Evolutionary conservation across 306 rosid genomes (phyloP), one percentile per base, ranked within the genome.

Genomic region (Inga laurina): DNA sequence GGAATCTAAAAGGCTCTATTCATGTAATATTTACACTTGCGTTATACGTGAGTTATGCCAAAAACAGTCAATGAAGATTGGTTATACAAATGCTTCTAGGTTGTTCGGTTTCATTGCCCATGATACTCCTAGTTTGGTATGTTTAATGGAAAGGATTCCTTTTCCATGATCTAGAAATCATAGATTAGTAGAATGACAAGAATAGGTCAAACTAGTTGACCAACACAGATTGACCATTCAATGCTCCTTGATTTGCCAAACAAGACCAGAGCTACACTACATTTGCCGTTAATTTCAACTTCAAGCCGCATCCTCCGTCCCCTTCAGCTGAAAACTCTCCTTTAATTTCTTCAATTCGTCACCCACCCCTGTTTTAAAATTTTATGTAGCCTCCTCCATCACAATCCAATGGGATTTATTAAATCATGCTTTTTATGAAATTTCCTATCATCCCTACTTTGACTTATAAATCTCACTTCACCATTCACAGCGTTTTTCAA

Each of bases 401-500:
- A 16, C 59, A 52, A 52, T 54, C 61, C 24, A 19, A 54, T 54
- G 24, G 24, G 11, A 54, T 54, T 18, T 54, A 54, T 54, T 54
- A 19, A 54, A 19, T 54, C 9, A 54, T 19, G 2, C 11, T 48
- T 32, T 18, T 73, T 51, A 32, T 65, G 88, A 84, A 78, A 72
- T 82, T 75, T 87, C 82, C 78, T 52, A 22, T 5, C 27, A 62
- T 24, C 48, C 46, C 79, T 43, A 27, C 66, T 80, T 78, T 70
- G 69, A 56, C 48, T 35, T 21, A 41, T 39, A 39, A 39, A 39
- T 15, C 52, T 82, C 39, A 37, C 66, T 37, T 82, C 74, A 37
- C 76, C n/a, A 24, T 10, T 77, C 78, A 79, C 72, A 68, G 52
- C 71, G 39, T 76, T 59, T 69, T 77, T 57, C 70, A 67, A n/a